phyloP scores from a whole-genome alignment of 2,329 filamentous ascomycete genomes.

The Acarospora socialis region DNA sequence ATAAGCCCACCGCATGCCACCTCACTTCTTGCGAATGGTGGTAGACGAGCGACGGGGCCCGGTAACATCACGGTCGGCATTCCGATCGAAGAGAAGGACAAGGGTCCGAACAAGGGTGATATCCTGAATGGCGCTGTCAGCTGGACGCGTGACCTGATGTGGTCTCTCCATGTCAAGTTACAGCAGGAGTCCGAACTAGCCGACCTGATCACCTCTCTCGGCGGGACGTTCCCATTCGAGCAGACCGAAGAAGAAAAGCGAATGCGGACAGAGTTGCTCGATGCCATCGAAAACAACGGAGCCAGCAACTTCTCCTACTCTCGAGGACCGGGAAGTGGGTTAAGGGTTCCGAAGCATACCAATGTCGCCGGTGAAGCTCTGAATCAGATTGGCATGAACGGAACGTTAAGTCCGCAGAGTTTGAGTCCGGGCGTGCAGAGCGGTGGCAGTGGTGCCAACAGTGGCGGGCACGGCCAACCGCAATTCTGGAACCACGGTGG shows the following conservation, averaged over 20 bases:
- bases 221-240: conserved; percentile 65
- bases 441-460: conserved; percentile 55
- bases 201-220: conserved; percentile 57
- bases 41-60: conserved; percentile 60
- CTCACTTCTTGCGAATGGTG: conserved; percentile 73
- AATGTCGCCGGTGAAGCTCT: conserved; percentile 74
- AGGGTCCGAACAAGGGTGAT: conserved; percentile 96
- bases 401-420: conserved; percentile 41
- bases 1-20: conserved; percentile 64
- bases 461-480: conserved; percentile 43
- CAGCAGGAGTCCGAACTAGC: conserved; percentile 79
- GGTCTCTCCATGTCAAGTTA: conserved; percentile 80
- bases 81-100: conserved; percentile 93
- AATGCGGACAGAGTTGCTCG: conserved; percentile 86
- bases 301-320: conserved; percentile 67
- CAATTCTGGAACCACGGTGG: conserved; percentile 39
- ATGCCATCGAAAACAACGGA: conserved; percentile 72
- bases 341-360: conserved; percentile 85
- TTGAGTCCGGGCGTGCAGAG: conserved; percentile 37
- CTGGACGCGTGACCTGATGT: conserved; percentile 97
- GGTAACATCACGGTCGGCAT: conserved; percentile 86
- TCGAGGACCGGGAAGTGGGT: conserved; percentile 64
- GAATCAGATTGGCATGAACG: conserved; percentile 26
- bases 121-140: conserved; percentile 94
- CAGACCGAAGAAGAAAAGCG: conserved; percentile 83